Evolutionary conservation across 495 filamentous ascomycete species (phyloP).

Genomic region (Alectoria sarmentosa): DNA sequence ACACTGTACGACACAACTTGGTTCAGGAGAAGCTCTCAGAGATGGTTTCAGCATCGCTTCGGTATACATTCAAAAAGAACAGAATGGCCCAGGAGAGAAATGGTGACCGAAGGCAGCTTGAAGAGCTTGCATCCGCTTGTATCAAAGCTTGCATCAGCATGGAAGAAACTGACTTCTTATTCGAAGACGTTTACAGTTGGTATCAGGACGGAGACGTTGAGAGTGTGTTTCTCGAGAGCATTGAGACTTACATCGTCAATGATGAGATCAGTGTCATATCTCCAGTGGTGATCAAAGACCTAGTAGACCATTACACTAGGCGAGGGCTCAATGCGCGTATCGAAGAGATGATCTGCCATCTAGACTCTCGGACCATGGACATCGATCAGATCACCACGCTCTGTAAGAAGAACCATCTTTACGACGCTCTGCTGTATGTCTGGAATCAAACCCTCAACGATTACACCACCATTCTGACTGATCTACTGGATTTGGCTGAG

Average conservation of each 20-base stretch:
- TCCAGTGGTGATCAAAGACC: constrained; percentile 74
- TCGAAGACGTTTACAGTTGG: constrained; percentile 82
- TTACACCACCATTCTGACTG: constrained; percentile 83
- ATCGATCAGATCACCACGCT: constrained; percentile 87
- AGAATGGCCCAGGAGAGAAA: constrained; percentile 41
- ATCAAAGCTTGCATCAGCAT: constrained; percentile 76
- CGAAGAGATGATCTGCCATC: constrained; percentile 92
- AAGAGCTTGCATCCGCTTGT: constrained; percentile 72
- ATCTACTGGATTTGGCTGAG: constrained; percentile 70
- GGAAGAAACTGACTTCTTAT: constrained; percentile 71
- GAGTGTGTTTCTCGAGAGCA: constrained; percentile 73
- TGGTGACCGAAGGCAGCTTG: constrained; percentile 51
- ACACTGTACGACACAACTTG: constrained; percentile 63
- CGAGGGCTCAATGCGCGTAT: constrained; percentile 64
- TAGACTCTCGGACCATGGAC: constrained; percentile 86
- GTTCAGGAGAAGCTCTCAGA: constrained; percentile 85
- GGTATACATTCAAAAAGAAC: constrained; percentile 73
- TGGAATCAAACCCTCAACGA: constrained; percentile 89
- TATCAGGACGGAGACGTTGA: constrained; percentile 71
- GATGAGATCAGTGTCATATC: constrained; percentile 68
- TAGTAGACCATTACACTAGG: constrained; percentile 71
- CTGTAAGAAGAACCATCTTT: constrained; percentile 84
- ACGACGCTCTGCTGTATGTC: constrained; percentile 93
- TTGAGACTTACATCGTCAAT: constrained; percentile 80
- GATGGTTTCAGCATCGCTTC: constrained; percentile 89